phyloP scores from a whole-genome alignment of 108 stramenopile genomes.

The Nitzschia inconspicua region DNA sequence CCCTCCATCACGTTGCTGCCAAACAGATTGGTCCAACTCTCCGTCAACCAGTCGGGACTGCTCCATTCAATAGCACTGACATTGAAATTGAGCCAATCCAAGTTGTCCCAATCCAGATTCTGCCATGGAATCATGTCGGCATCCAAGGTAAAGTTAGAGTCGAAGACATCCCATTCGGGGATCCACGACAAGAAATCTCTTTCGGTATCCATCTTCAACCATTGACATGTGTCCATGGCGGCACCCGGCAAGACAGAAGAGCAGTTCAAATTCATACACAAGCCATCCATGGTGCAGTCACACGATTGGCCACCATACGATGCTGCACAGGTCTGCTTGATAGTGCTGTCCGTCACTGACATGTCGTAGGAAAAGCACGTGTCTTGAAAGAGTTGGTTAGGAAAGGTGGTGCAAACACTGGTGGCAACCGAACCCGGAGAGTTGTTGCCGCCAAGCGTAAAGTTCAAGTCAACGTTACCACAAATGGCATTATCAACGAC shows the following conservation, averaged over 20 bases:
- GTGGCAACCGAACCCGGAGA: not conserved
- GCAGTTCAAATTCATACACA: slow-evolving; percentile 22
- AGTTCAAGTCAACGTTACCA: slow-evolving; percentile 8
- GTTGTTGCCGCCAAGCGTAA: slow-evolving; percentile 2
- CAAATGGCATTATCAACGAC: no score
- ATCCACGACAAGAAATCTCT: not conserved
- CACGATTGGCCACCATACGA: slow-evolving; percentile 18
- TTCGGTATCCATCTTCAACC: not conserved
- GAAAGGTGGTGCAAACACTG: slow-evolving; percentile 8
- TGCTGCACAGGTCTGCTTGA: slow-evolving; percentile 18
- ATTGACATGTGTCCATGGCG: slow-evolving; percentile 24
- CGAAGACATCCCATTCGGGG: slow-evolving; percentile 17
- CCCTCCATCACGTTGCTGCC: not conserved
- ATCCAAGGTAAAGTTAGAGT: slow-evolving; percentile 2
- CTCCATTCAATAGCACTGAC: slow-evolving; percentile 9
- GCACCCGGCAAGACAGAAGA: slow-evolving; percentile 22
- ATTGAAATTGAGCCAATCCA: slow-evolving; percentile 9
- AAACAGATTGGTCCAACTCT: not conserved
- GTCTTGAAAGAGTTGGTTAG: slow-evolving; percentile 11
- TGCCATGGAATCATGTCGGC: slow-evolving; percentile 8
- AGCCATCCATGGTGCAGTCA: slow-evolving; percentile 12
- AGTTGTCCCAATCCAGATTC: slow-evolving; percentile 11
- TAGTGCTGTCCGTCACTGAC: not conserved
- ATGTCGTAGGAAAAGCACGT: slow-evolving; percentile 21
- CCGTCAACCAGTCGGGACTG: not conserved